Percentiles rank a stretch among this genome's conserved stretches.
Conservation (phyloP, 176 grass and related monocot genomes). For the Luzula sylvatica region DNA sequence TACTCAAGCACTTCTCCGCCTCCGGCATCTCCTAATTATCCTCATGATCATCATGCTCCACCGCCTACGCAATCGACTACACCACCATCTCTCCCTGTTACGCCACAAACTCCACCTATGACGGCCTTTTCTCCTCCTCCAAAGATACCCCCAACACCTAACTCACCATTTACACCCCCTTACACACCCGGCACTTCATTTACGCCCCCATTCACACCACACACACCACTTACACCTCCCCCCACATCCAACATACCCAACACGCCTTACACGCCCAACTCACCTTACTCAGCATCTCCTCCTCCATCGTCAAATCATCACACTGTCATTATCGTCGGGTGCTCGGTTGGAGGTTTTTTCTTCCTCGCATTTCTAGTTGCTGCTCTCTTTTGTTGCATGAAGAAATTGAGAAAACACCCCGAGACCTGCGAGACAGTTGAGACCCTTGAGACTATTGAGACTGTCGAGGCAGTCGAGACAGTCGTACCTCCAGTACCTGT, state of each 20-base stretch:
- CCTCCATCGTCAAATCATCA: conserved; percentile 1
- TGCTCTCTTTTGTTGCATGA: conserved; percentile 4
- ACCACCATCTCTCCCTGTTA: neutral
- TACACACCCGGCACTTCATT: neutral
- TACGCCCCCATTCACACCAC: neutral
- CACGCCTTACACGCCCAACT: neutral
- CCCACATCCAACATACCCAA: neutral
- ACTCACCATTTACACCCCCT: neutral
- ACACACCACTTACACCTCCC: no score
- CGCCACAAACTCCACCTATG: neutral
- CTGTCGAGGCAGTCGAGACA: neutral
- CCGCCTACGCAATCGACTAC: neutral
- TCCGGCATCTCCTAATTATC: conserved; percentile 5
- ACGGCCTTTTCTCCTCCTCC: neutral
- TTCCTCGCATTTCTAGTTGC: conserved; percentile 13
- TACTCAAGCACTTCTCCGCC: conserved; percentile 2
- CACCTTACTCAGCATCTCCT: neutral
- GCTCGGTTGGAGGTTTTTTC: conserved; percentile 12
- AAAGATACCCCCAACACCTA: neutral
- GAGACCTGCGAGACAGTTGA: neutral
- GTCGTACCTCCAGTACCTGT: neutral
- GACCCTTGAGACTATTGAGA: neutral
- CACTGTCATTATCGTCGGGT: conserved; percentile 3
- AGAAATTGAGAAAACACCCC: neutral
- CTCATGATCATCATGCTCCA: neutral